phyloP scores from a whole-genome alignment of 2,329 filamentous ascomycete species.

The Orbilia ellipsospora region DNA sequence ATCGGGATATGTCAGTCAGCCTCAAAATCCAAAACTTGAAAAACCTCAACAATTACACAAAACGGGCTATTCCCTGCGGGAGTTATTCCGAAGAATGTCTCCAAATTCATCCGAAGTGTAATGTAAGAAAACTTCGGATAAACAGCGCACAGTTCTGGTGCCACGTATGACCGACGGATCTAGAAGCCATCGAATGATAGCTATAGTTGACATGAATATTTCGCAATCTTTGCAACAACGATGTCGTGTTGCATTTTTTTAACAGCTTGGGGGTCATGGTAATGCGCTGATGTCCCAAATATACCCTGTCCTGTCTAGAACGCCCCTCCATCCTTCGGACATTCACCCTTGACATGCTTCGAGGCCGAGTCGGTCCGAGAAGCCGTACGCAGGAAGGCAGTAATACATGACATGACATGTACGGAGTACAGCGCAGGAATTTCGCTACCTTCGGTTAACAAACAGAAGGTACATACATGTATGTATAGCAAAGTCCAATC shows the following conservation, averaged over 20 bases:
- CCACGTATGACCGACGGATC: conserved; percentile 24
- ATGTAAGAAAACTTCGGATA: conserved; percentile 18
- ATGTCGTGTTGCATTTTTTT: conserved; percentile 42
- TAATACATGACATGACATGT: not conserved
- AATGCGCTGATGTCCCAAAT: no score
- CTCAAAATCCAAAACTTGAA: conserved; percentile 59
- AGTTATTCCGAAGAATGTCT: conserved; percentile 49
- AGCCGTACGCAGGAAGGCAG: conserved; percentile 27
- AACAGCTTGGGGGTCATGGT: no score
- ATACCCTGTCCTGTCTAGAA: no score
- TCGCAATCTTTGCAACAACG: no score
- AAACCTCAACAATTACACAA: conserved; percentile 61
- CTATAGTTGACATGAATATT: no score
- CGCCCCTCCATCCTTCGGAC: not conserved
- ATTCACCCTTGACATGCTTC: conserved; percentile 10
- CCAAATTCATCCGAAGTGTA: conserved; percentile 11
- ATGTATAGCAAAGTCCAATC: no score
- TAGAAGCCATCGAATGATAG: not conserved
- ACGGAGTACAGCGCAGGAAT: not conserved
- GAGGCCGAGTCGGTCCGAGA: conserved; percentile 44
- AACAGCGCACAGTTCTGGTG: conserved; percentile 21
- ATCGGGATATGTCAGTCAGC: conserved; percentile 61
- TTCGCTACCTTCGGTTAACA: not conserved
- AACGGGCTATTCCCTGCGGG: conserved; percentile 22
- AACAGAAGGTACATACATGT: conserved; percentile 1